Evolutionary conservation across 345 rosid species (phyloP).

Genomic region (Pistacia integerrima): DNA sequence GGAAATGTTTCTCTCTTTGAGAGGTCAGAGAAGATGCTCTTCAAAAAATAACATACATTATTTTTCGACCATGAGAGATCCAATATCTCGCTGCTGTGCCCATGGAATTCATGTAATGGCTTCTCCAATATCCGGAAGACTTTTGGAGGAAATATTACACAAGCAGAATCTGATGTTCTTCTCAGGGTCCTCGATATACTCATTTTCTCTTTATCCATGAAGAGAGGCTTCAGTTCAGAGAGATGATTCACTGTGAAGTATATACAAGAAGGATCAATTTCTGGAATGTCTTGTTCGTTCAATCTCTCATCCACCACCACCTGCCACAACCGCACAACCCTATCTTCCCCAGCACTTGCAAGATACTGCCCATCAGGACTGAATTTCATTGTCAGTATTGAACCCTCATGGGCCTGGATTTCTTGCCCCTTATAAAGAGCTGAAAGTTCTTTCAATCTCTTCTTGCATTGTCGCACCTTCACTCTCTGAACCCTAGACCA

Average conservation of each 20-base stretch:
- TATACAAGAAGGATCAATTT: conserved; percentile 71
- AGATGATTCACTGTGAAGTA: conserved; percentile 75
- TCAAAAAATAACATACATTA: conserved; percentile 54
- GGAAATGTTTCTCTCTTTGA: background rate
- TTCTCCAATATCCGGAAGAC: conserved; percentile 72
- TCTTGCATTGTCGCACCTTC: conserved; percentile 63
- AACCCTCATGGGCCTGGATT: conserved; percentile 74
- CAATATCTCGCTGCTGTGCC: conserved; percentile 66
- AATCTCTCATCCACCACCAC: conserved; percentile 70
- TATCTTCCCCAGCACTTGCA: conserved; percentile 80
- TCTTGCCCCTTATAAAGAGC: conserved; percentile 73
- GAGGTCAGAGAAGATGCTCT: conserved; percentile 6
- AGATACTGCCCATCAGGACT: conserved; percentile 83
- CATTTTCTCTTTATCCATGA: conserved; percentile 50
- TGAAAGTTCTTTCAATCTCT: conserved; percentile 68
- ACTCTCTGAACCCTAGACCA: conserved; percentile 56
- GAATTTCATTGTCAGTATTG: conserved; percentile 73
- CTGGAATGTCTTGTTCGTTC: conserved; percentile 61
- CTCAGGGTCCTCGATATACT: conserved; percentile 54
- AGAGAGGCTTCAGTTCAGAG: conserved; percentile 67
- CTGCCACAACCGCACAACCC: conserved; percentile 64
- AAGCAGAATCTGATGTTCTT: conserved; percentile 75
- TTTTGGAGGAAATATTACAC: conserved; percentile 80
- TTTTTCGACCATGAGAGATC: conserved; percentile 80
- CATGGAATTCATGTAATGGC: conserved; percentile 69